Evolutionary conservation across 1,284 basidiomycete species (phyloP).

Genomic region (Kwoniella shivajii): DNA sequence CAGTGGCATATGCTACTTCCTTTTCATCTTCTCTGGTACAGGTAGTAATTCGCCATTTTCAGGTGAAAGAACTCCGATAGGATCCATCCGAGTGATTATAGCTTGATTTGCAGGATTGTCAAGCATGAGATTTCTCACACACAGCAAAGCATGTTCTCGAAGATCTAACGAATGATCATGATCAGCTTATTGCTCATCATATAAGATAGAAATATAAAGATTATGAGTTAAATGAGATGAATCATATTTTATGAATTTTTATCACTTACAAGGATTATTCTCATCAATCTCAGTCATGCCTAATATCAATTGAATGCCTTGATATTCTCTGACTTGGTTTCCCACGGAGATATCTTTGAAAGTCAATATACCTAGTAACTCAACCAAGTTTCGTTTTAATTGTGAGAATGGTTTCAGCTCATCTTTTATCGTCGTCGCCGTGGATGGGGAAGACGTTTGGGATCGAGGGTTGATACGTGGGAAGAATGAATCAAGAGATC

Average conservation of each 20-base stretch:
- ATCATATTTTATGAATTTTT: too few relatives aligned
- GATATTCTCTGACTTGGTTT: constrained; percentile 67
- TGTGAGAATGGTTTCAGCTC: constrained; percentile 68
- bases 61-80: constrained; percentile 57
- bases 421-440: constrained; percentile 39
- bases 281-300: constrained; percentile 86
- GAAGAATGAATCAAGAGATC: constrained; percentile 69
- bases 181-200: neutral
- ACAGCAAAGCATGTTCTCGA: constrained; percentile 83
- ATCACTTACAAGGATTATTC: constrained; percentile 76
- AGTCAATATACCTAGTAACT: constrained; percentile 72
- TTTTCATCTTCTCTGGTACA: constrained; percentile 49
- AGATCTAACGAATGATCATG: constrained; percentile 63
- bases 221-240: too few relatives aligned
- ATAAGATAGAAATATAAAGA: neutral
- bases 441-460: constrained; percentile 10
- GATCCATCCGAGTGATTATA: constrained; percentile 71
- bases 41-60: constrained; percentile 63
- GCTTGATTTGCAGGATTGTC: constrained; percentile 76
- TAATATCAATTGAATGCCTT: constrained; percentile 77
- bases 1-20: constrained; percentile 18
- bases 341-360: constrained; percentile 67
- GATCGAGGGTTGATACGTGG: constrained; percentile 64
- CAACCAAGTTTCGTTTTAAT: constrained; percentile 64
- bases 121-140: constrained; percentile 74